Base-by-base conservation (phyloP, 2,329 filamentous ascomycete species). In the Aspergillus hortae region DNA sequence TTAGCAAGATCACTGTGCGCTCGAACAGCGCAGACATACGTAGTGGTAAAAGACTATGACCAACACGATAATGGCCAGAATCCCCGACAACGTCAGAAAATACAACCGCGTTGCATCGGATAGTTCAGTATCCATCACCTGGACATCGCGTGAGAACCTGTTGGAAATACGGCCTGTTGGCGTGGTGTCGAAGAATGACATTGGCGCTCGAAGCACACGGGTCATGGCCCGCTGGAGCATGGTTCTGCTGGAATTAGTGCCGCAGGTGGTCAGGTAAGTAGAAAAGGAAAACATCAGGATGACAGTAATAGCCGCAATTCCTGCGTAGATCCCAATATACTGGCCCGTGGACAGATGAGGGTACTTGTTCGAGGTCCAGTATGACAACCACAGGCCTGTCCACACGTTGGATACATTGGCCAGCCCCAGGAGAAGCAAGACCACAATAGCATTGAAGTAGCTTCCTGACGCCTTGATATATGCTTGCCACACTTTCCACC, bases 21-120 rank as follows among this genome's bases (percentile, higher is more conserved):
- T 10, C 17, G 27, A 17, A 17, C 3, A 47, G 23, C 6, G 23
- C 5, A 27, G 19, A 66, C 69, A 62, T 55, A 72, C 70, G 72
- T 90, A 96, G 74, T 94, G 85, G 75, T 95, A 97, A 74, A 88
- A 96, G n/a, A 89, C 87, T 63, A 97, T 94, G 74, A 96, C 95
- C 59, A 97, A 80, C 40, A 86, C 84, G 67, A 96, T 95, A 33
- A 96, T 89, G 4, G 88, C 86, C 2, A 86, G 76, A 59, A 96
- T 91, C 81, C 88, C 90, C 36, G 83, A 86, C 61, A 95, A 74
- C 1, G 90, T 96, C 61, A 96, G 76, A 62, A 92, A 87, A 75
- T 92, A 96, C 85, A 96, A 95, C 58, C 92, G 85, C 73, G 96
- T 90, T 3, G 90, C 87, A 63, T 96, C 92, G 0, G 88, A 88